These are phyloP conservation scores for Persicaria tinctoria DNA, from an alignment of 148 eudicot species.

Conservation along the genomic window DNA sequence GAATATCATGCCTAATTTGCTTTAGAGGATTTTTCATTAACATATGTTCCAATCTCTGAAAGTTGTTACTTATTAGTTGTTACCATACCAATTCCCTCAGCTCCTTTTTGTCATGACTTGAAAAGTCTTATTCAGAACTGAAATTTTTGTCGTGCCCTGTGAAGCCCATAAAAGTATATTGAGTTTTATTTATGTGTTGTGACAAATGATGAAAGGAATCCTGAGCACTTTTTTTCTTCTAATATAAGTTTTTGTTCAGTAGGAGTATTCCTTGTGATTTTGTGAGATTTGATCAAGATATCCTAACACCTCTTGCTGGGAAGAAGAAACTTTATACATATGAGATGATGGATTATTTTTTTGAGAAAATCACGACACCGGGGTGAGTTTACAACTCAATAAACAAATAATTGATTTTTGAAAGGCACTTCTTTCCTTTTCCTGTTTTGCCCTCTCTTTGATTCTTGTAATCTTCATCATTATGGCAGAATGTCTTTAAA, in stretches of 20 bases:
- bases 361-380: constrained; percentile 96
- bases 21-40: background rate
- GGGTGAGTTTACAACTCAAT: constrained; percentile 41
- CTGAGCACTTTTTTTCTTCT: background rate
- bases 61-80: background rate
- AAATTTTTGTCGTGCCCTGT: background rate
- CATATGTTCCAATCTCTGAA: background rate
- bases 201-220: background rate
- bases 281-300: constrained; percentile 92
- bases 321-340: constrained; percentile 73
- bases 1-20: background rate
- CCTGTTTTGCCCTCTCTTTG: background rate
- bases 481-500: constrained; percentile 56
- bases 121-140: background rate
- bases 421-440: background rate
- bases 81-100: background rate
- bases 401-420: background rate
- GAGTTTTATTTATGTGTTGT: background rate
- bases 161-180: background rate
- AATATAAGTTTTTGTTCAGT: constrained; percentile 4
- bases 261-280: constrained; percentile 84
- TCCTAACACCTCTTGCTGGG: constrained; percentile 84
- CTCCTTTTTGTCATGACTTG: background rate
- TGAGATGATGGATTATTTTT: constrained; percentile 66
- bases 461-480: background rate